A percentile compares a stretch with the other conserved stretches of the same genome.
These are phyloP conservation scores for Lyophyllum decastes DNA, from an alignment of 768 basidiomycete species.

Conservation along the genomic window DNA sequence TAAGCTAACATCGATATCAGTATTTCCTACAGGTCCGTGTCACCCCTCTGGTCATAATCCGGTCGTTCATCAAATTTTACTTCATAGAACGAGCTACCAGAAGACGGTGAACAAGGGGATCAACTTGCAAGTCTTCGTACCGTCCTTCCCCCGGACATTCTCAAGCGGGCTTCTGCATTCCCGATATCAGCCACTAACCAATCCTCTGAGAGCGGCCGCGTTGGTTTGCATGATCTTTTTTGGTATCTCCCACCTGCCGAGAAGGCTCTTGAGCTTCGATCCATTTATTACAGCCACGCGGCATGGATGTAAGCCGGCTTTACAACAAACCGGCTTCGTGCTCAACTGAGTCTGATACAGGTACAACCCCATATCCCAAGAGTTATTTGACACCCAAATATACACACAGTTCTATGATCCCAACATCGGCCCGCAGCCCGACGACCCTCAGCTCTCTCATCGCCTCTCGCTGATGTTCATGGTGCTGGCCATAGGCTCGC, in stretches of 20 bases:
- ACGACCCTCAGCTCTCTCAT: constrained; percentile 57
- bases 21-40: constrained; percentile 65
- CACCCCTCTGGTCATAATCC: not conserved
- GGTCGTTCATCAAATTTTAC: constrained; percentile 6
- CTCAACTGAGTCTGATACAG: constrained; percentile 32
- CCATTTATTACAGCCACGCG: constrained; percentile 63
- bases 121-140: constrained; percentile 49
- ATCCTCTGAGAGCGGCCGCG: constrained; percentile 38
- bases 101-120: constrained; percentile 54
- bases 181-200: constrained; percentile 52
- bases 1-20: constrained; percentile 34
- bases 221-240: constrained; percentile 56
- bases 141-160: constrained; percentile 62
- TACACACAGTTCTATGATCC: constrained; percentile 58
- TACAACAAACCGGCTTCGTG: not conserved
- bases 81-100: constrained; percentile 61
- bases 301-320: constrained; percentile 64
- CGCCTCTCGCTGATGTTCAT: constrained; percentile 67
- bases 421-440: constrained; percentile 40
- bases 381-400: constrained; percentile 62
- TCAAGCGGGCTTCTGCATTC: constrained; percentile 65
- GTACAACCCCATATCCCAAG: constrained; percentile 67
- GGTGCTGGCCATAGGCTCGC: constrained; percentile 64
- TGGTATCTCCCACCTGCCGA: constrained; percentile 71
- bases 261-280: constrained; percentile 60